A percentile compares a stretch with the other conserved stretches of the same genome.
phyloP scores from a whole-genome alignment of 2,329 filamentous ascomycete genomes.

The Colletotrichum australisinense region DNA sequence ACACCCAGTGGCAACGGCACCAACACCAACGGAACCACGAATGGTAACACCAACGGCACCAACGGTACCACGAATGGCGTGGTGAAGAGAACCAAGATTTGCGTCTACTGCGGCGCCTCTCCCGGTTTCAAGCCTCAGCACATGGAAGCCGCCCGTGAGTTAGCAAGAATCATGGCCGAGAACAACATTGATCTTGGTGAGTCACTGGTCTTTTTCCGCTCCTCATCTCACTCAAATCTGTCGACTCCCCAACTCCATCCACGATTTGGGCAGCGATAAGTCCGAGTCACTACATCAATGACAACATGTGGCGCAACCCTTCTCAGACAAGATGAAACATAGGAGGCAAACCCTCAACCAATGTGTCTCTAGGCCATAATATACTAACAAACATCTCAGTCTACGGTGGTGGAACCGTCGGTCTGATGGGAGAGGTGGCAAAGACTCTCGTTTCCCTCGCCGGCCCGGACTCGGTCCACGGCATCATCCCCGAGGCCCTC shows the following conservation, averaged over 20 bases:
- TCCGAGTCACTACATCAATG: slow-evolving; percentile 2
- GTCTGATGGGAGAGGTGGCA: slow-evolving; percentile 95
- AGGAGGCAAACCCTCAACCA: background rate
- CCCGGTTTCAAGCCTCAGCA: slow-evolving; percentile 79
- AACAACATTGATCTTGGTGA: slow-evolving; percentile 81
- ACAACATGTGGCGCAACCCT: background rate
- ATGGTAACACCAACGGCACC: slow-evolving; percentile 38
- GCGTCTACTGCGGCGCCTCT: slow-evolving; percentile 93
- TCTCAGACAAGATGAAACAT: slow-evolving; percentile 1
- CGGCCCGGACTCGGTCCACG: slow-evolving; percentile 86
- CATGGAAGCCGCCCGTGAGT: slow-evolving; percentile 79
- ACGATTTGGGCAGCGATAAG: background rate
- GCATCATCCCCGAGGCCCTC: slow-evolving; percentile 90
- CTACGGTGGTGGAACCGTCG: slow-evolving; percentile 94
- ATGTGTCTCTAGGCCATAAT: background rate
- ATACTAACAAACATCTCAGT: slow-evolving; percentile 59
- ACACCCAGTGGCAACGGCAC: slow-evolving; percentile 40
- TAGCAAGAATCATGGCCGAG: slow-evolving; percentile 79
- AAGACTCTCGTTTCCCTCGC: slow-evolving; percentile 85
- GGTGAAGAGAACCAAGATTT: slow-evolving; percentile 73
- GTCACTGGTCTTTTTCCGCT: slow-evolving; percentile 35
- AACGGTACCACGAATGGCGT: slow-evolving; percentile 44
- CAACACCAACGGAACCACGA: slow-evolving; percentile 40
- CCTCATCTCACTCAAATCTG: background rate
- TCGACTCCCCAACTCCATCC: background rate